Conservation (phyloP, 306 rosid species). For the Spatholobus suberectus region DNA sequence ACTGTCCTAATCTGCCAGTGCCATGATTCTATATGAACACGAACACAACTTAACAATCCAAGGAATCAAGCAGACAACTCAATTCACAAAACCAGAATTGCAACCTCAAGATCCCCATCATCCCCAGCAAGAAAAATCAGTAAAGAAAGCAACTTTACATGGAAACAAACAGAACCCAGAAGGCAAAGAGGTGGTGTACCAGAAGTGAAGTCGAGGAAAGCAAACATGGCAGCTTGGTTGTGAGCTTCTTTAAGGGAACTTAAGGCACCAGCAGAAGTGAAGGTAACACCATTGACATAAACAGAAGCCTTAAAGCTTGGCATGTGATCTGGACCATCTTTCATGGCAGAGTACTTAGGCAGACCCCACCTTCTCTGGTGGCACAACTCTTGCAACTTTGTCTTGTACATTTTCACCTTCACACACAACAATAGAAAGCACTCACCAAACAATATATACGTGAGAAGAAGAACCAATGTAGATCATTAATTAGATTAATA, state of each 20-base stretch:
- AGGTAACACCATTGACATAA: conserved; percentile 52
- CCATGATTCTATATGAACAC: background rate
- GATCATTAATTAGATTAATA: background rate
- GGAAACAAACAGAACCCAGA: background rate
- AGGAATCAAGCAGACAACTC: background rate
- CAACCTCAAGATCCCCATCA: background rate
- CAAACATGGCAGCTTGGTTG: conserved; percentile 65
- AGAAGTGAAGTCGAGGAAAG: conserved; percentile 54
- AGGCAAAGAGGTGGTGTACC: conserved; percentile 21
- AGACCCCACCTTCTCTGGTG: conserved; percentile 58
- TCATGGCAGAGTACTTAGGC: conserved; percentile 54
- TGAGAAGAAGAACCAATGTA: background rate
- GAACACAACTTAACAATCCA: background rate
- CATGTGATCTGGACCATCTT: conserved; percentile 64
- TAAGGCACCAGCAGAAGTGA: conserved; percentile 41
- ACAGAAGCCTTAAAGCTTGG: conserved; percentile 66
- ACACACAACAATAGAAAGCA: background rate
- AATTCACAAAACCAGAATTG: background rate
- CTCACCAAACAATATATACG: background rate
- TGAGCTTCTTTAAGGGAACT: conserved; percentile 67
- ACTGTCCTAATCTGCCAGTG: background rate
- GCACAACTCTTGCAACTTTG: conserved; percentile 69
- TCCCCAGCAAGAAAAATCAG: background rate
- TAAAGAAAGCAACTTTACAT: background rate
- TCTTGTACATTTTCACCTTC: conserved; percentile 62